Evolutionary conservation across 2,329 filamentous ascomycete genomes (phyloP).

Genomic region (Emmonsia crescens): DNA sequence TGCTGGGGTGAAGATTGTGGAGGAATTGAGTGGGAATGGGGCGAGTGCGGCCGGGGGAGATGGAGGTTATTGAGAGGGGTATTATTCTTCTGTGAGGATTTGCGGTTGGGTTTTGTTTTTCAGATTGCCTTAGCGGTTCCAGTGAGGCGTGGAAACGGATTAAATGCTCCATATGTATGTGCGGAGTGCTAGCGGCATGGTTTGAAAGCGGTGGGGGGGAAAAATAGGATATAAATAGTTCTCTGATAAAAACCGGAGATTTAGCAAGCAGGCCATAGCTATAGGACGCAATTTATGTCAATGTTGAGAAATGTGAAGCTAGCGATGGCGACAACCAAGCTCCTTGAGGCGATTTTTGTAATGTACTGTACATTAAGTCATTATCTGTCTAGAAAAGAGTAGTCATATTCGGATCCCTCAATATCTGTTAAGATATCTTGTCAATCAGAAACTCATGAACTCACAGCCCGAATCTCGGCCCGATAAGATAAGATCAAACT

Average conservation of each 20-base stretch:
- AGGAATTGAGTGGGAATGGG: constrained; percentile 25
- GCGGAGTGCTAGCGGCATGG: no score
- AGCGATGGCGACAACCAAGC: neutral
- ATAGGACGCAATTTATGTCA: no score
- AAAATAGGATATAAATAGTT: neutral
- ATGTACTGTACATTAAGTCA: no score
- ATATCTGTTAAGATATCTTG: no score
- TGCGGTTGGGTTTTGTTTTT: neutral
- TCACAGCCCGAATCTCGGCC: neutral
- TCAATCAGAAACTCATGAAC: no score
- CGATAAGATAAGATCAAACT: neutral
- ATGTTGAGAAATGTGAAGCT: neutral
- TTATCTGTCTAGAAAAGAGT: no score
- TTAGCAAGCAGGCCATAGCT: neutral
- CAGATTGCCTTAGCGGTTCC: neutral
- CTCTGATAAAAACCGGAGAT: neutral
- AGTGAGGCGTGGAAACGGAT: neutral
- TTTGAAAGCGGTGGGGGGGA: neutral
- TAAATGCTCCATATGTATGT: neutral
- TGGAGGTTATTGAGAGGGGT: neutral
- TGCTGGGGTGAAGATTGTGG: constrained; percentile 45
- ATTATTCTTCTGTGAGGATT: neutral
- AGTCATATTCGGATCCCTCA: no score
- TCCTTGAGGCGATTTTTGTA: neutral
- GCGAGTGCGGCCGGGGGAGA: constrained; percentile 10